A percentile compares a stretch with the other conserved stretches of the same genome.
Evolutionary conservation across 768 basidiomycete genomes (phyloP).

Genomic region (Clavaria fumosa): DNA sequence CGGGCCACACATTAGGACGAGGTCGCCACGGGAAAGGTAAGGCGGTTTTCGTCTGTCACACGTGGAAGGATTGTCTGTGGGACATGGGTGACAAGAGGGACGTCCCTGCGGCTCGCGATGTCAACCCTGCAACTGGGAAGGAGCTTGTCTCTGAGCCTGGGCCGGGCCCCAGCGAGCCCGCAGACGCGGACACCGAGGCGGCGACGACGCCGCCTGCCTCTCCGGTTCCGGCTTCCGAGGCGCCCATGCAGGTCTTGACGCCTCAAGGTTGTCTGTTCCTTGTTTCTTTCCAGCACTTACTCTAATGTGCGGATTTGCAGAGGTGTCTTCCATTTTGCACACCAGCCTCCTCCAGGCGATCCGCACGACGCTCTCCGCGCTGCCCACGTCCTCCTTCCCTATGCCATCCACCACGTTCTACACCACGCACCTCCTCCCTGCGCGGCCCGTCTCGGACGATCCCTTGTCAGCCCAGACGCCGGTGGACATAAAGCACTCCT

Average conservation of each 20-base stretch:
- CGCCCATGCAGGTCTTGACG: not conserved
- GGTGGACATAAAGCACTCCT: constrained; percentile 66
- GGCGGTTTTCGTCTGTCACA: constrained; percentile 56
- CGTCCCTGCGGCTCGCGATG: constrained; percentile 29
- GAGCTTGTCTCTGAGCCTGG: not conserved
- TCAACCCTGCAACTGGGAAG: constrained; percentile 8
- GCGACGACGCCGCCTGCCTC: constrained; percentile 4
- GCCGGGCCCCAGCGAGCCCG: not conserved
- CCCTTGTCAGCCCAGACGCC: constrained; percentile 19
- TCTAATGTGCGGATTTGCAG: constrained; percentile 14
- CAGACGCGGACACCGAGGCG: constrained; percentile 10
- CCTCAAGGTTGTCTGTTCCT: constrained; percentile 4
- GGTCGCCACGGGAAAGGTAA: constrained; percentile 42
- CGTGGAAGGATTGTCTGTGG: constrained; percentile 68
- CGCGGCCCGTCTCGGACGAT: constrained; percentile 53
- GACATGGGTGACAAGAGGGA: constrained; percentile 51
- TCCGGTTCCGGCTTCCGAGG: not conserved
- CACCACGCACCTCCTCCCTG: constrained; percentile 61
- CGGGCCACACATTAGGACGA: constrained; percentile 23
- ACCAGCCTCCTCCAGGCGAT: constrained; percentile 54
- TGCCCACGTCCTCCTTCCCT: constrained; percentile 47
- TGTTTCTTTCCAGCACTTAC: not conserved
- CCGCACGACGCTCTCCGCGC: constrained; percentile 27
- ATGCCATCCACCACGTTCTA: constrained; percentile 66
- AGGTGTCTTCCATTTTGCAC: constrained; percentile 43